Percentiles rank a stretch among this genome's conserved stretches.
Evolutionary conservation across 768 basidiomycete genomes (phyloP).

Genomic region (Suillus paluster): DNA sequence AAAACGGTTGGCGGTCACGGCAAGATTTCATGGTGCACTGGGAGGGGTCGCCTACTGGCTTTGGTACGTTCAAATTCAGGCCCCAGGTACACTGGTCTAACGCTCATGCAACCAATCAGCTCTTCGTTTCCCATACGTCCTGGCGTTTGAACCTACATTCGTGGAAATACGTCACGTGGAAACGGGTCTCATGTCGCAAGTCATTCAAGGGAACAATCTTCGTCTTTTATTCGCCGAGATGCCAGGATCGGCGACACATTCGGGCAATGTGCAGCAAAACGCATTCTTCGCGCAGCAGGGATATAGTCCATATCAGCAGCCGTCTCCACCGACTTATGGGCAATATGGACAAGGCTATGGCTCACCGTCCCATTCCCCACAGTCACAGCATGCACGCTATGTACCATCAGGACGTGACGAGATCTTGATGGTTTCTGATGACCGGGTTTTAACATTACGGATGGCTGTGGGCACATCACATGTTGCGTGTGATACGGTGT

Average conservation of each 20-base stretch:
- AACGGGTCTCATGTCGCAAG: conserved; percentile 88
- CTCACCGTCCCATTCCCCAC: conserved; percentile 28
- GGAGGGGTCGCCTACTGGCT: conserved; percentile 94
- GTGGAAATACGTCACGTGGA: conserved; percentile 97
- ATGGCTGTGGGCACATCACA: conserved; percentile 40
- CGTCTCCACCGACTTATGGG: conserved; percentile 17
- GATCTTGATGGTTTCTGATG: conserved; percentile 89
- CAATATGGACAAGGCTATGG: conserved; percentile 37
- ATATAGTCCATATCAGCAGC: conserved; percentile 39
- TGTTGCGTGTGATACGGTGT: conserved; percentile 13
- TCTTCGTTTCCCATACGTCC: conserved; percentile 93
- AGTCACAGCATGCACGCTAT: conserved; percentile 48
- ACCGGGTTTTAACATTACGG: conserved; percentile 76
- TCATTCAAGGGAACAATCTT: conserved; percentile 92
- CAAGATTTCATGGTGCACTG: conserved; percentile 95
- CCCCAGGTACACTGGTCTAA: not conserved
- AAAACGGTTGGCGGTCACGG: conserved; percentile 89
- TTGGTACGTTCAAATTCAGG: conserved; percentile 68
- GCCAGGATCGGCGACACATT: conserved; percentile 81
- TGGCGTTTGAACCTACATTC: conserved; percentile 96
- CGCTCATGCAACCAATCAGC: conserved; percentile 51
- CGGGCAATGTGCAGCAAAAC: conserved; percentile 44
- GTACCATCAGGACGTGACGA: conserved; percentile 72
- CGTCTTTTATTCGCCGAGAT: conserved; percentile 93
- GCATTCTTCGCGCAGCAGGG: conserved; percentile 35